Base-by-base conservation (phyloP, 2,329 filamentous ascomycete genomes). In the Graphium sp. region DNA sequence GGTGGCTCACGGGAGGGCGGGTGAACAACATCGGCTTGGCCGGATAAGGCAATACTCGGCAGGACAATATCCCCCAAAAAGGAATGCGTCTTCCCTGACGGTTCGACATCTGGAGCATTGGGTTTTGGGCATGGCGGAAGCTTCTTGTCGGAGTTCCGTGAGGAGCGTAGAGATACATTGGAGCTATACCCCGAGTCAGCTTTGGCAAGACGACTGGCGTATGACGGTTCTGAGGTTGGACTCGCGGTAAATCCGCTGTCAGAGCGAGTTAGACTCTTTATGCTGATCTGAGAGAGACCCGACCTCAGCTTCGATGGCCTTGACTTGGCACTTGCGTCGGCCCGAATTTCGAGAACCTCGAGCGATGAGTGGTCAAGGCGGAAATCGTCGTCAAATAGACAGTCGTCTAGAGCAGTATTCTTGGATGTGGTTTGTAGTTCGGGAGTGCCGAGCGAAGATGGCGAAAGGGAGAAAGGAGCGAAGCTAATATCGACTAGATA, bases 181-280 rank as follows among this genome's bases (percentile, higher is more conserved):
- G 67, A 74, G 39, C 66, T 66, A 39, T 74, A 74, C 11, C 67
- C 67, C 16, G 66, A 73, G 39, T 74, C 68, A 22, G 64, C 58
- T 35, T 70, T 70, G 18, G 60, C 27, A 15, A 31, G 56, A n/a
- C 67, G 46, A 5, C 58, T 46, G 31, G 55, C 60, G 11, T 48
- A 48, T 1, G 55, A 52, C 10, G 38, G 45, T 28, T 58, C 53
- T 4, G 55, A 56, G 2, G 50, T 51, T 5, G 58, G 56, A 30
- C 54, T 62, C 2, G 59, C 56, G 17, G 55, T 46, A 24, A 65
- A 53, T 3, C 61, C 65, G 34, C 64, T 69, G 33, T 68, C 63
- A 12, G 46, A 41, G 26, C 46, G 44, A 8, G 32, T 35, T 19
- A 50, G 25, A 7, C 21, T 30, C 13, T 30, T 26, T 6, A 27